These are phyloP conservation scores for Penicillium crustosum DNA, from an alignment of 2,329 filamentous ascomycete genomes.

Conservation along the genomic window DNA sequence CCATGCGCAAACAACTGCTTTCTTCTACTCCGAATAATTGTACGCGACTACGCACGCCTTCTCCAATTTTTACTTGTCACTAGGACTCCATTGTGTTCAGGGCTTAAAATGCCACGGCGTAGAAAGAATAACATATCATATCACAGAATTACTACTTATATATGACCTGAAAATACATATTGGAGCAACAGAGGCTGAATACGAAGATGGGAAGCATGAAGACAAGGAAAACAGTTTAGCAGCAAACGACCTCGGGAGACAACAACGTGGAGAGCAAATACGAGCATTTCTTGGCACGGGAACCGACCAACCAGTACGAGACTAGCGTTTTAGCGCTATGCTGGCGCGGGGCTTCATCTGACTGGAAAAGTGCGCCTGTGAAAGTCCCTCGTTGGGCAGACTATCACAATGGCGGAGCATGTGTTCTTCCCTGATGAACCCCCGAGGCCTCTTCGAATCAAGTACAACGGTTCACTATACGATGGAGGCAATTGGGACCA, in stretches of 20 bases:
- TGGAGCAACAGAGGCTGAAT: neutral
- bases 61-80: neutral
- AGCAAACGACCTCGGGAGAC: neutral
- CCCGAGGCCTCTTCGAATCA: neutral
- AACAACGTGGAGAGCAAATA: neutral
- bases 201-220: neutral
- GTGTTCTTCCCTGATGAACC: neutral
- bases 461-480: neutral
- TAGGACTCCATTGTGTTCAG: neutral
- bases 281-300: neutral
- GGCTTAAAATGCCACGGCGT: neutral
- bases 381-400: neutral
- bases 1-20: neutral
- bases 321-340: neutral
- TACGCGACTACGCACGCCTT: neutral
- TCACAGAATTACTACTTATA: neutral
- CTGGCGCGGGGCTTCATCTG: neutral
- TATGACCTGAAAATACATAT: neutral
- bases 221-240: neutral
- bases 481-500: neutral
- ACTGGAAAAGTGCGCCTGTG: neutral
- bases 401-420: neutral
- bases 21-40: neutral
- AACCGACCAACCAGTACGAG: neutral
- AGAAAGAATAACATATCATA: neutral